Evolutionary conservation across 257 asterid genomes (phyloP).

Genomic region (Solanum virginianum): DNA sequence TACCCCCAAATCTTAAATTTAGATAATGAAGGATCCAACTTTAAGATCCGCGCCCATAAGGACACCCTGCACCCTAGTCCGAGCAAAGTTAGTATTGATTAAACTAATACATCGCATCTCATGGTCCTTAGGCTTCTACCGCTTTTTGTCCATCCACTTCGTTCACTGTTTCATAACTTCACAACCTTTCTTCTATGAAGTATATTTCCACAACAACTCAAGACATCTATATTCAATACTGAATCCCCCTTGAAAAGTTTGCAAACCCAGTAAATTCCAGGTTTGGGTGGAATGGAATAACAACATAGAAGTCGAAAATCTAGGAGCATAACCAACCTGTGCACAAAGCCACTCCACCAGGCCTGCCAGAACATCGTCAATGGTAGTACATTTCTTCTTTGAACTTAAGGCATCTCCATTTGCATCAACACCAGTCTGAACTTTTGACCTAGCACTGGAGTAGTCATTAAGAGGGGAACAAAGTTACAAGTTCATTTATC

Average conservation of each 20-base stretch:
- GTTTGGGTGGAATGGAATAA: neutral
- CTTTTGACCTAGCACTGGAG: constrained; percentile 69
- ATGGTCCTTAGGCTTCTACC: neutral
- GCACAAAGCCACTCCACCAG: constrained; percentile 88
- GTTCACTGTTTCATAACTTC: neutral
- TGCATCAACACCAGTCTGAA: constrained; percentile 23
- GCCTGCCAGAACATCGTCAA: constrained; percentile 70
- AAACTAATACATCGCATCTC: neutral
- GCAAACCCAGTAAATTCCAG: neutral
- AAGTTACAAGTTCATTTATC: constrained; percentile 6
- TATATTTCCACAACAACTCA: neutral
- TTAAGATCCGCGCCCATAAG: too few relatives aligned
- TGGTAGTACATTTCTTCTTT: constrained; percentile 43
- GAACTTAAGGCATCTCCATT: constrained; percentile 47
- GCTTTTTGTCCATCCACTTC: neutral
- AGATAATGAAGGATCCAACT: too few relatives aligned
- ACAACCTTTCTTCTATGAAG: neutral
- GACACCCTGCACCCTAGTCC: too few relatives aligned
- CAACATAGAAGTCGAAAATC: neutral
- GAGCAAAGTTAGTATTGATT: neutral
- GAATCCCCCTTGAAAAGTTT: neutral
- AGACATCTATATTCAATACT: neutral
- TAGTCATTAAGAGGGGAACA: neutral
- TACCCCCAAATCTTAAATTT: too few relatives aligned
- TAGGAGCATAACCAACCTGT: constrained; percentile 44